Base-by-base conservation (phyloP, 129 eudicot genomes). In the Logfia minima region DNA sequence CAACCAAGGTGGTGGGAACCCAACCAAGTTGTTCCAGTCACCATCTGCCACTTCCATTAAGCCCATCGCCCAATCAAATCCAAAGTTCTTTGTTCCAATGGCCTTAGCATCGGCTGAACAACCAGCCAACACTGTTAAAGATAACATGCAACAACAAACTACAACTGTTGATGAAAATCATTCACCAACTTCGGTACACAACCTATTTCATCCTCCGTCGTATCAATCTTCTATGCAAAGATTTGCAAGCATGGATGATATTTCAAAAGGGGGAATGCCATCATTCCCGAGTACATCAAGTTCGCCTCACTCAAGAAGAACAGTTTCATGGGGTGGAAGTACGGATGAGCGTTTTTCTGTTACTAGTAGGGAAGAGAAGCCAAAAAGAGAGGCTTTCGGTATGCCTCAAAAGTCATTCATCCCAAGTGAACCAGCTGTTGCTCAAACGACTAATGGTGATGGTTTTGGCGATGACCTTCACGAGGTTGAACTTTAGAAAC, bases 241-340 rank as follows among this genome's bases (percentile, higher is more conserved):
- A 75, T 89, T 81, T 75, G 85, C 92, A 55, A 94, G 99, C 76
- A 80, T 91, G 91, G 87, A 82, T 68, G 83, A 78, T 80, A 85
- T 94, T 60, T 58, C 92, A 24, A 83, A 71, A 66, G 86, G 81
- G 21, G 86, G 83, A 58, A 65, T 83, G 37, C 64, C 80, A 37
- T 67, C 48, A 21, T 72, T 34, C 24, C 71, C 78, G 4, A 72
- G 74, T 28, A 78, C 75, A 24, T 55, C 89, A 13, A 74, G 80
- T 78, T 68, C 93, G 24, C 80, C 87, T 45, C 84, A 78, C 68
- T 84, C 96, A 59, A 81, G 99, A 61, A 93, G 99, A 48, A 89
- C 98, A 35, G 89, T 88, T 17, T 94, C 99, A 2, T 94, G 99
- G 99, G 84, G 92, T 55, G 99, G 96, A 34, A 82, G 88, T 71